Conservation (phyloP, 768 basidiomycete species). For the Dictyophora rubrovolvata region DNA sequence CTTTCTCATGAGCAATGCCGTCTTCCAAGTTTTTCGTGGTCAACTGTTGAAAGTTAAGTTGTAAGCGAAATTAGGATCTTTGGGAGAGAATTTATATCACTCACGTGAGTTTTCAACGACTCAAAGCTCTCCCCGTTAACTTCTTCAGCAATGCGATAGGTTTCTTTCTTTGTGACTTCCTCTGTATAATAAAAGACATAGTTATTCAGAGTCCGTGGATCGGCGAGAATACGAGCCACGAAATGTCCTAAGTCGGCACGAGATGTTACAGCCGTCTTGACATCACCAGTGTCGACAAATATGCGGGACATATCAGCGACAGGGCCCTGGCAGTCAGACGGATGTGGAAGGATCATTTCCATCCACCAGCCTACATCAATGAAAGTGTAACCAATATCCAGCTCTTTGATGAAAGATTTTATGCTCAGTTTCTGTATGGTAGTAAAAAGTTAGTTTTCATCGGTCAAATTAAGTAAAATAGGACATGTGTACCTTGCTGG, state of each 20-base stretch:
- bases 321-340: constrained; percentile 3
- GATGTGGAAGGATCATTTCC: constrained; percentile 14
- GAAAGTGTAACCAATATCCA: constrained; percentile 21
- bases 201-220: constrained; percentile 23
- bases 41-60: no score
- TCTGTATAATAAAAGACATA: constrained; percentile 20
- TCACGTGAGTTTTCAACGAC: constrained; percentile 7
- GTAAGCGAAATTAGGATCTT: no score
- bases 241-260: constrained; percentile 18
- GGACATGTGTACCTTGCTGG: no score
- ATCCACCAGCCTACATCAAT: constrained; percentile 26
- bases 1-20: no score
- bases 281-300: constrained; percentile 15
- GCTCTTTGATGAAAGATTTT: constrained; percentile 17
- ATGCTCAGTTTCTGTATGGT: constrained; percentile 20
- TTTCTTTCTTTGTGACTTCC: constrained; percentile 17
- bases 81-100: not conserved
- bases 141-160: constrained; percentile 14
- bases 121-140: constrained; percentile 16
- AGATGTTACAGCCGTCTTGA: constrained; percentile 17
- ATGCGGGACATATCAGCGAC: constrained; percentile 6
- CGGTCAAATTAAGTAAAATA: no score
- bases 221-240: constrained; percentile 23
- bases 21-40: no score
- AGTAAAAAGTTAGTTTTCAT: not conserved